A percentile compares a stretch with the other conserved stretches of the same genome.
These are phyloP conservation scores for Aspergillus luchuensis DNA, from an alignment of 2,329 filamentous ascomycete genomes.

Conservation along the genomic window DNA sequence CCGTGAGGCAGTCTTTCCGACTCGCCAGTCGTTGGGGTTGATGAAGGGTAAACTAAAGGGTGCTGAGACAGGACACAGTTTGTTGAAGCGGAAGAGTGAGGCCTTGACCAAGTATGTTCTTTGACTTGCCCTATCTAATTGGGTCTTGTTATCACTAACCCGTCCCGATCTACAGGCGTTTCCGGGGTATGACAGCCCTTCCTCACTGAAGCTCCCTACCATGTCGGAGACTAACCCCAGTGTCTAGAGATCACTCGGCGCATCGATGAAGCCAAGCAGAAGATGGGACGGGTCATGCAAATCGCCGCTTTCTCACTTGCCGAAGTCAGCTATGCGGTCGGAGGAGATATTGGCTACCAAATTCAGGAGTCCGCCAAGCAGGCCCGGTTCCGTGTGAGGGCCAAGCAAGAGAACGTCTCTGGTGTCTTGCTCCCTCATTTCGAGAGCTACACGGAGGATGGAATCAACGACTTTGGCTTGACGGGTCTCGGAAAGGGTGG, in stretches of 20 bases:
- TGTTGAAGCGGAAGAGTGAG: conserved; percentile 97
- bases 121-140: background rate
- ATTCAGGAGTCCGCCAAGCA: conserved; percentile 94
- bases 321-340: conserved; percentile 95
- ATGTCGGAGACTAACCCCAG: conserved; percentile 27
- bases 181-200: conserved; percentile 67
- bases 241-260: conserved; percentile 83
- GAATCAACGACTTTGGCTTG: conserved; percentile 92
- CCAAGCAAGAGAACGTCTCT: conserved; percentile 97
- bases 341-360: conserved; percentile 94
- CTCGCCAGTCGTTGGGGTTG: conserved; percentile 89
- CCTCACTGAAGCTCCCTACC: conserved; percentile 23
- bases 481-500: conserved; percentile 96
- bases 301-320: conserved; percentile 97
- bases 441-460: conserved; percentile 85
- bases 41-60: conserved; percentile 99
- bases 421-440: conserved; percentile 93
- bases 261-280: conserved; percentile 98
- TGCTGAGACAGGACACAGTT: conserved; percentile 84
- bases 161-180: conserved; percentile 62
- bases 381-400: conserved; percentile 87
- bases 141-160: conserved; percentile 20
- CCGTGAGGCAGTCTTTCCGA: conserved; percentile 95
- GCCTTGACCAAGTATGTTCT: conserved; percentile 84
- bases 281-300: conserved; percentile 99